Evolutionary conservation across 1,284 basidiomycete genomes (phyloP).

Genomic region (Ceratobasidium sp.): DNA sequence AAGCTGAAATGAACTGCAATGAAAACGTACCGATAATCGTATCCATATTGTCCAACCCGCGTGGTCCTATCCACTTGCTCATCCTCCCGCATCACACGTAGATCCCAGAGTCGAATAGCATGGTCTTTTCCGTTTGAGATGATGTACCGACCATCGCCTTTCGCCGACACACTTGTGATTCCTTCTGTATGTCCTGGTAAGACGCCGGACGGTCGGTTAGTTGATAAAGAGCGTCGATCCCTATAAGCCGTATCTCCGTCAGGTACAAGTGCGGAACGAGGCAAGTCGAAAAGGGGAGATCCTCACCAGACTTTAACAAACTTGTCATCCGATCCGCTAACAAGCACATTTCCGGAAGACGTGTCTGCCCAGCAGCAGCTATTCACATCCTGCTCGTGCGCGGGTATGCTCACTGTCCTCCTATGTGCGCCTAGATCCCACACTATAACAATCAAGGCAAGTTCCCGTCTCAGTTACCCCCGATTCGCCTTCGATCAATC

Average conservation of each 20-base stretch:
- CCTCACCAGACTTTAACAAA: slow-evolving; percentile 94
- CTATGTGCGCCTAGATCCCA: slow-evolving; percentile 88
- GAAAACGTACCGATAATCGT: slow-evolving; percentile 78
- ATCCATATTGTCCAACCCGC: slow-evolving; percentile 71
- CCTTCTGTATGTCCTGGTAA: slow-evolving; percentile 96
- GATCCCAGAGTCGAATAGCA: slow-evolving; percentile 90
- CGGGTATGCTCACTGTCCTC: slow-evolving; percentile 83
- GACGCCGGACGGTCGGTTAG: slow-evolving; percentile 88
- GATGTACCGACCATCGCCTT: slow-evolving; percentile 91
- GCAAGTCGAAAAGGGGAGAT: not conserved
- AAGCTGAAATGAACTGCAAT: not conserved
- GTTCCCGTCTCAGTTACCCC: not conserved
- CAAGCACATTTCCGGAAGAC: slow-evolving; percentile 89
- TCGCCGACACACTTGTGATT: slow-evolving; percentile 88
- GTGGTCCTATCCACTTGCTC: slow-evolving; percentile 61
- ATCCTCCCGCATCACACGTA: slow-evolving; percentile 92
- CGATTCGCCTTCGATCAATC: too few species aligned
- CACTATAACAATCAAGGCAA: slow-evolving; percentile 63
- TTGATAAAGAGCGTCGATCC: slow-evolving; percentile 90
- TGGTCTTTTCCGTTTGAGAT: slow-evolving; percentile 99
- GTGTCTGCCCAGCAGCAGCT: slow-evolving; percentile 96
- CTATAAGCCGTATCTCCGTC: slow-evolving; percentile 55
- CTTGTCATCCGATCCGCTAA: slow-evolving; percentile 93
- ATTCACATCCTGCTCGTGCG: slow-evolving; percentile 92
- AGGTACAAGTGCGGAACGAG: not conserved